Evolutionary conservation across 2,329 filamentous ascomycete species (phyloP), one percentile per base, ranked within the genome.

Genomic region (Arthrobotrys conoides): DNA sequence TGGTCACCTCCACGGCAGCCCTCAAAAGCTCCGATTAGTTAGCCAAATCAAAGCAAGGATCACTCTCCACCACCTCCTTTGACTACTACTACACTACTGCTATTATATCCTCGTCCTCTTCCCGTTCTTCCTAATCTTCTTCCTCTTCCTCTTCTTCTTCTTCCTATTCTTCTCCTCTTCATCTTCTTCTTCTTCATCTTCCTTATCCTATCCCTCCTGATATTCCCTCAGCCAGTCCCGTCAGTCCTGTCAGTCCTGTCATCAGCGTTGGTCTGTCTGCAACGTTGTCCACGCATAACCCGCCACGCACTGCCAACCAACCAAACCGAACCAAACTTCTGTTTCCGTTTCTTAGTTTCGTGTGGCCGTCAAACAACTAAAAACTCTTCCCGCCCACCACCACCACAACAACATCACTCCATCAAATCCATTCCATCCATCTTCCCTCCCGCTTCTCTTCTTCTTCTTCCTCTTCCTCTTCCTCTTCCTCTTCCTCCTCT

Each of bases 361-460:
- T 76, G 71, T 75, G 65, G 53, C 65, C 53, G 71, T 70, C 71
- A 76, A 76, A 76, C 71, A 76, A 76, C 61, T 14, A 51, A 55
- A 64, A 68, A 48, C 41, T 59, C 51, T 65, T 49, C 36, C 36
- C 65, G 68, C 64, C 63, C 71, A 76, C 48, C 69, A 75, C 61
- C 41, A 49, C n/a, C n/a, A n/a, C n/a, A n/a, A n/a, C n/a, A n/a
- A n/a, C n/a, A n/a, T n/a, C n/a, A n/a, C n/a, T n/a, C n/a, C n/a
- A n/a, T n/a, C n/a, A n/a, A n/a, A n/a, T n/a, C n/a, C n/a, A n/a
- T n/a, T n/a, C n/a, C n/a, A n/a, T n/a, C n/a, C n/a, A n/a, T n/a
- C n/a, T n/a, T n/a, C n/a, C n/a, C n/a, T n/a, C n/a, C n/a, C n/a
- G n/a, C n/a, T n/a, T 30, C 27, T 30, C 27, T 6, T 30, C 27